Percentiles rank a stretch among this genome's conserved stretches.
These are phyloP conservation scores for Salix arbutifolia DNA, from an alignment of 345 rosid species.

Conservation along the genomic window DNA sequence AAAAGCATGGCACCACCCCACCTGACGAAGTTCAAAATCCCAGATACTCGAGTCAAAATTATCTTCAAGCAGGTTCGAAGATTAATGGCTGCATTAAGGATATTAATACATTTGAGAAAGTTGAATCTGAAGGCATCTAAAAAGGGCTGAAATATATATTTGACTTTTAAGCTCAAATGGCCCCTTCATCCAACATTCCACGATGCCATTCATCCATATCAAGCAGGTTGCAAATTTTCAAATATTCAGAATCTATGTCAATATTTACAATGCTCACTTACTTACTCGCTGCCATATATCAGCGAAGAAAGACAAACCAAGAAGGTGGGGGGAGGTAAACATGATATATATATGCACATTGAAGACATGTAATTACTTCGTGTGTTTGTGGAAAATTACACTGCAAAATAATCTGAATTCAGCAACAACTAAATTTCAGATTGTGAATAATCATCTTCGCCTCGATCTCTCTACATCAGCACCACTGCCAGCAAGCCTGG, in stretches of 20 bases:
- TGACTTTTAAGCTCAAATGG: background rate
- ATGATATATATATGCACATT: constrained; percentile 25
- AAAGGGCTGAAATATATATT: background rate
- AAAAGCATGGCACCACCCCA: background rate
- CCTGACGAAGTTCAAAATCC: background rate
- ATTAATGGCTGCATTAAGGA: background rate
- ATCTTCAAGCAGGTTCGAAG: background rate
- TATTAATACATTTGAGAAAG: background rate
- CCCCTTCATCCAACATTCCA: background rate
- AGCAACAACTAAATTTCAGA: constrained; percentile 3
- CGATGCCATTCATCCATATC: background rate
- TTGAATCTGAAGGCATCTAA: background rate
- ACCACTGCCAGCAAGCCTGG: constrained; percentile 5
- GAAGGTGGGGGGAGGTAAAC: background rate
- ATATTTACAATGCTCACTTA: constrained; percentile 32
- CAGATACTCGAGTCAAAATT: background rate
- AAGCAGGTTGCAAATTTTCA: background rate
- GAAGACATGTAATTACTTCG: constrained; percentile 5
- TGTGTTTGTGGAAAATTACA: constrained; percentile 14
- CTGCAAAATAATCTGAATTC: constrained; percentile 14
- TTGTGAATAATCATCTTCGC: constrained; percentile 23
- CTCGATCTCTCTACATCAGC: constrained; percentile 25
- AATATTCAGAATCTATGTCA: constrained; percentile 9
- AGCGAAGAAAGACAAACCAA: background rate
- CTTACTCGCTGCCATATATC: constrained; percentile 9